Percentiles rank a stretch among this genome's conserved stretches.
Conservation (phyloP, 306 rosid species). For the Castanopsis chinensis region DNA sequence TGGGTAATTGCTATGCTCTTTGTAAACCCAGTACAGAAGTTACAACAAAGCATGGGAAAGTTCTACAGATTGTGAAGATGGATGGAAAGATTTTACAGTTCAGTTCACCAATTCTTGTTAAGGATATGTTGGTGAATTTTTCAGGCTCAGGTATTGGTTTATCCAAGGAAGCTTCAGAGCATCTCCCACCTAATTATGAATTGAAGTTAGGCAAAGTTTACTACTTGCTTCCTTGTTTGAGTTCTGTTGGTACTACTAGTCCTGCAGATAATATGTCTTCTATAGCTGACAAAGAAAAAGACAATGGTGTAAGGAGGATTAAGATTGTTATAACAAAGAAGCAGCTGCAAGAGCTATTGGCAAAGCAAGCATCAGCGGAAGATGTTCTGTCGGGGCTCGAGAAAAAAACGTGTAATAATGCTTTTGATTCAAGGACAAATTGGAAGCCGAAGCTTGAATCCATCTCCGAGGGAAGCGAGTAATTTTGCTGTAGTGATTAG, state of each 20-base stretch:
- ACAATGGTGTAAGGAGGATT: constrained; percentile 42
- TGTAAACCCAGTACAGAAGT: constrained; percentile 21
- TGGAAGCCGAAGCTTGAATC: constrained; percentile 54
- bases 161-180: constrained; percentile 40
- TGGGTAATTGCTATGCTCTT: constrained; percentile 59
- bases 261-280: constrained; percentile 10
- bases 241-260: background rate
- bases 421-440: constrained; percentile 2
- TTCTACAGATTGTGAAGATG: constrained; percentile 44
- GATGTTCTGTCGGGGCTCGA: constrained; percentile 38
- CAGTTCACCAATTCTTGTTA: constrained; percentile 40
- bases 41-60: constrained; percentile 18
- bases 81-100: constrained; percentile 60
- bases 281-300: background rate
- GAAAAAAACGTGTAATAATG: background rate
- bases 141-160: constrained; percentile 30
- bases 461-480: constrained; percentile 63
- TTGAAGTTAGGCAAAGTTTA: constrained; percentile 55
- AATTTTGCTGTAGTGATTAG: background rate
- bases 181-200: constrained; percentile 44
- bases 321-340: constrained; percentile 63
- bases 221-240: constrained; percentile 40
- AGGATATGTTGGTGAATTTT: constrained; percentile 45
- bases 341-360: constrained; percentile 56
- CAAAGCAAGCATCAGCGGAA: constrained; percentile 45